A percentile compares a stretch with the other conserved stretches of the same genome.
Conservation (phyloP, 768 basidiomycete species). For the Kwoniella europaea region DNA sequence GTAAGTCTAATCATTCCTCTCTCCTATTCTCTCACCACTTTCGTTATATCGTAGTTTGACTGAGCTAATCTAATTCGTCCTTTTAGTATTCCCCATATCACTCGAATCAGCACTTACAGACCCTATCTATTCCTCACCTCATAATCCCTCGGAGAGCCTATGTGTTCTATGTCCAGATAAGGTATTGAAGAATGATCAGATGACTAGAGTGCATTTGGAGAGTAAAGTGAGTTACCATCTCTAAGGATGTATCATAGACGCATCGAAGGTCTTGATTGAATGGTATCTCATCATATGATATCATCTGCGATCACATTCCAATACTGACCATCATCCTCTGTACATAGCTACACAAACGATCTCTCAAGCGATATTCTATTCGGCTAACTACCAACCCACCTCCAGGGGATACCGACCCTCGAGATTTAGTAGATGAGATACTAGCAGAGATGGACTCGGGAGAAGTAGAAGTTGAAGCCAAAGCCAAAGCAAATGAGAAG, state of each 20-base stretch:
- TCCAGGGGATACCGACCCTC: constrained; percentile 16
- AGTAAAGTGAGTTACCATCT: constrained; percentile 29
- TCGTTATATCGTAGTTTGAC: not conserved
- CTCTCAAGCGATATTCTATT: constrained; percentile 32
- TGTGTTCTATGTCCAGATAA: constrained; percentile 49
- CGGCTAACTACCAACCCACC: constrained; percentile 15
- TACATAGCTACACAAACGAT: constrained; percentile 38
- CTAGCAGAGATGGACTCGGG: constrained; percentile 18
- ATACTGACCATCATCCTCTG: too few relatives aligned
- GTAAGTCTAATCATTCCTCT: constrained; percentile 6
- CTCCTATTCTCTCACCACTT: not conserved
- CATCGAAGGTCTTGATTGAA: not conserved
- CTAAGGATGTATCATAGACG: too few relatives aligned
- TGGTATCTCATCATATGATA: not conserved
- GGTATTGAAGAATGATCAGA: constrained; percentile 37
- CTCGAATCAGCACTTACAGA: constrained; percentile 31
- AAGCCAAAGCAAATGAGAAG: not conserved
- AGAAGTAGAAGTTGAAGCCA: not conserved
- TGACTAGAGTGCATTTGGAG: constrained; percentile 35
- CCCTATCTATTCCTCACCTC: constrained; percentile 34
- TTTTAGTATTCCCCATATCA: constrained; percentile 34
- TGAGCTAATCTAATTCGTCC: not conserved
- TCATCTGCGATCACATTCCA: not conserved
- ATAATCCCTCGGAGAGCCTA: constrained; percentile 9
- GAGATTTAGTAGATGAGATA: constrained; percentile 35